Evolutionary conservation across 1,284 basidiomycete species (phyloP), one percentile per base, ranked within the genome.

Genomic region (Pascua sp.): DNA sequence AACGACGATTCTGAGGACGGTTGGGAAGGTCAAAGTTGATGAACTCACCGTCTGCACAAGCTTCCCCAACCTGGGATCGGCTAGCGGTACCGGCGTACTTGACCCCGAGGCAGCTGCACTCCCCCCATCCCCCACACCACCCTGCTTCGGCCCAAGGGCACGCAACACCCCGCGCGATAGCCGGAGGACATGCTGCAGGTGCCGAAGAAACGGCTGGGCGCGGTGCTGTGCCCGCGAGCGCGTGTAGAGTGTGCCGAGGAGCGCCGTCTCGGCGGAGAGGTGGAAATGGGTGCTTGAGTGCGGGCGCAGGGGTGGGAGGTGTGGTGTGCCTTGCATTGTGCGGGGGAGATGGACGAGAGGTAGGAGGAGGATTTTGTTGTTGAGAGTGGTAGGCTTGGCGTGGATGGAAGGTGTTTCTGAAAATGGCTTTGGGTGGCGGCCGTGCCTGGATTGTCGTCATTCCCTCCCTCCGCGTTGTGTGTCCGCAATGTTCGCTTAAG

Each of bases 211-310:
- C 13, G 63, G 49, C 48, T 71, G 69, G 2, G 61, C 47, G 8
- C 65, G 58, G 55, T 71, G 69, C 53, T 71, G 69, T n/a, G 51
- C 53, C 38, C 42, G 43, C 1, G 65, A 60, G n/a, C 64, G 61
- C 12, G 18, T 32, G 18, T 53, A 39, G 8, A 71, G 53, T 1
- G 55, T 38, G 1, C 16, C 2, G 11, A 71, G 62, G 5, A 69
- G 17, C 1, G 57, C 44, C 10, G 60, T 47, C 53, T 70, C 67
- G 13, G 63, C 63, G 5, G 36, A 10, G 18, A 66, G 51, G 38
- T 69, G 69, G 17, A 56, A 49, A 4, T 15, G 15, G 11, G 61
- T 50, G 17, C 60, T 60, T 2, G 56, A 15, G 55, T 68, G 68
- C 11, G 56, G 51, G 5, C 51, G 59, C 24, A 17, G 12, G 12